phyloP scores from a whole-genome alignment of 2,329 filamentous ascomycete species.

The Neonectria faginata region DNA sequence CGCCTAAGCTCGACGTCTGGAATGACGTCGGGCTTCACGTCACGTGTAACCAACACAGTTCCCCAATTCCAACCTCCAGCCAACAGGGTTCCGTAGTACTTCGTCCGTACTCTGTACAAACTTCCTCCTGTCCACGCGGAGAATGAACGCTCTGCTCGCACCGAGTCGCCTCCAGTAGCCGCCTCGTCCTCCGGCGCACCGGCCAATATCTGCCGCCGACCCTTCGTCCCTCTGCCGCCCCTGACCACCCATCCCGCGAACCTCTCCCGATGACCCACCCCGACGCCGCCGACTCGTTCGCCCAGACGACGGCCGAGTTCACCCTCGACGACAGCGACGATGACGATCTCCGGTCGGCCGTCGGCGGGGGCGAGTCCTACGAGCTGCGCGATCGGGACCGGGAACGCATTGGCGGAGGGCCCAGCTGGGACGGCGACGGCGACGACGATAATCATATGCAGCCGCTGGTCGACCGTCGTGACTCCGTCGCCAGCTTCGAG shows the following conservation, averaged over 20 bases:
- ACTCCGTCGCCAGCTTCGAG: conserved; percentile 53
- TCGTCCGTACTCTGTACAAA: conserved; percentile 3
- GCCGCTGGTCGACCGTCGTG: conserved; percentile 40
- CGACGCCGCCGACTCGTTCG: conserved; percentile 50
- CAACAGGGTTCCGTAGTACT: conserved; percentile 3
- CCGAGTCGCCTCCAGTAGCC: conserved; percentile 8
- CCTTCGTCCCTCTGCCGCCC: neutral
- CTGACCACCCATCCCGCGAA: neutral
- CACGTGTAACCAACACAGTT: conserved; percentile 27
- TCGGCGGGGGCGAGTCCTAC: conserved; percentile 49
- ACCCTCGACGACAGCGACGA: conserved; percentile 52
- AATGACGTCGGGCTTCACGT: conserved; percentile 15
- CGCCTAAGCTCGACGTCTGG: neutral
- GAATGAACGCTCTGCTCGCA: conserved; percentile 17
- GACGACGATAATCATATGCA: conserved; percentile 28
- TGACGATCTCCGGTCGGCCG: conserved; percentile 50
- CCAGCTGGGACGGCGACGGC: conserved; percentile 39
- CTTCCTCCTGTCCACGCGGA: conserved; percentile 3
- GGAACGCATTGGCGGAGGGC: conserved; percentile 21
- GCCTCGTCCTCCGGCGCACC: conserved; percentile 16
- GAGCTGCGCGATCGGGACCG: conserved; percentile 46
- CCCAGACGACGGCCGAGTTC: conserved; percentile 54
- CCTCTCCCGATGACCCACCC: conserved; percentile 37
- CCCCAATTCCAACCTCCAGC: conserved; percentile 8
- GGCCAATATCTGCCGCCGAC: neutral